Evolutionary conservation across 768 basidiomycete species (phyloP).

Genomic region (Tulasnella sp.): DNA sequence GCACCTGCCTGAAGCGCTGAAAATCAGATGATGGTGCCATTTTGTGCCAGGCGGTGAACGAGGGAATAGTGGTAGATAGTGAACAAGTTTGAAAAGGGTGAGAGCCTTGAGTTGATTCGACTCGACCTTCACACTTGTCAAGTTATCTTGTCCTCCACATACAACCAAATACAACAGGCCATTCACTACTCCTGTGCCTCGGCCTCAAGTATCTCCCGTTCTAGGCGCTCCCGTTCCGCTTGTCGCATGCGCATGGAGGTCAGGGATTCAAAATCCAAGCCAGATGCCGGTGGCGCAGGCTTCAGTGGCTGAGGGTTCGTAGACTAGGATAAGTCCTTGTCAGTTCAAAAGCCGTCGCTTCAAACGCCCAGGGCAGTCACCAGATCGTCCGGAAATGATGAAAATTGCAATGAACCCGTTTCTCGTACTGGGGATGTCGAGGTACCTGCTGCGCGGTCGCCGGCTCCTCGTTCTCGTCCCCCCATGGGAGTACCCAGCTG

Average conservation of each 20-base stretch:
- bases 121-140: too few relatives aligned
- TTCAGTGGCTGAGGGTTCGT: slow-evolving; percentile 12
- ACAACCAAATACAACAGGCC: neutral
- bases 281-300: slow-evolving; percentile 22
- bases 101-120: too few relatives aligned
- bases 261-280: slow-evolving; percentile 65
- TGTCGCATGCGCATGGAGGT: slow-evolving; percentile 73
- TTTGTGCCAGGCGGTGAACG: too few relatives aligned
- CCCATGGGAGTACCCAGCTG: neutral
- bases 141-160: too few relatives aligned
- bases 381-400: slow-evolving; percentile 51
- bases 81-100: too few relatives aligned
- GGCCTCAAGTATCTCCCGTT: slow-evolving; percentile 50
- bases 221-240: slow-evolving; percentile 65
- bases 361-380: slow-evolving; percentile 29
- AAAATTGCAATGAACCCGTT: slow-evolving; percentile 34
- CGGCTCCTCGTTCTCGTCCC: neutral
- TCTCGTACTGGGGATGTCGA: neutral
- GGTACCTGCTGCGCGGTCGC: neutral
- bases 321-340: neutral
- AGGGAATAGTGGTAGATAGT: too few relatives aligned
- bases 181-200: slow-evolving; percentile 37
- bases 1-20: neutral
- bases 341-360: neutral
- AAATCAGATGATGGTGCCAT: slow-evolving; percentile 5